Conservation (phyloP, 768 basidiomycete genomes). For the Podaxis rugospora region DNA sequence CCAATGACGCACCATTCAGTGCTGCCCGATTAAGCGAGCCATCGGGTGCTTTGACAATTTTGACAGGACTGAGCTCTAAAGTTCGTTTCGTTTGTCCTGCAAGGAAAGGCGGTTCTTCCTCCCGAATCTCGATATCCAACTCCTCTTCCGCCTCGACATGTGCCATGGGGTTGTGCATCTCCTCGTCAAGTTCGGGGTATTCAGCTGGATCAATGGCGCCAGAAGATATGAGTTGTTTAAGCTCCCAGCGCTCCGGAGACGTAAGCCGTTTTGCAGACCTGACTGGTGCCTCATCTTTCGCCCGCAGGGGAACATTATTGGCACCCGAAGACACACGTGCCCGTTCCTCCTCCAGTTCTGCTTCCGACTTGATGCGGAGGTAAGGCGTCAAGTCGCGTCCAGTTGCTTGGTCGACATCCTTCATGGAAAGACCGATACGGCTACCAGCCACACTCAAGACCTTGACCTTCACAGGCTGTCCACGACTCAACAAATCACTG, state of each 20-base stretch:
- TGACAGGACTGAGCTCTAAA: slow-evolving; percentile 93
- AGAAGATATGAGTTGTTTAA: slow-evolving; percentile 97
- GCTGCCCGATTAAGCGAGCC: slow-evolving; percentile 96
- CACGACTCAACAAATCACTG: slow-evolving; percentile 78
- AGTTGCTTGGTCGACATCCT: slow-evolving; percentile 90
- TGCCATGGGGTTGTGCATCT: slow-evolving; percentile 69
- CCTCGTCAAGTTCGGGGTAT: slow-evolving; percentile 90
- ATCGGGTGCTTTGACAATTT: slow-evolving; percentile 98
- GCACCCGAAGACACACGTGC: slow-evolving; percentile 68
- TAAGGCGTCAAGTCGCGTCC: slow-evolving; percentile 94
- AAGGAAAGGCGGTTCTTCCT: slow-evolving; percentile 95
- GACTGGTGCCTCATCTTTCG: slow-evolving; percentile 49
- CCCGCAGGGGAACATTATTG: slow-evolving; percentile 77
- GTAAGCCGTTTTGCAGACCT: slow-evolving; percentile 87
- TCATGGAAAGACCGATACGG: slow-evolving; percentile 89
- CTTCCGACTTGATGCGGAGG: slow-evolving; percentile 89
- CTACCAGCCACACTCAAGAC: slow-evolving; percentile 88
- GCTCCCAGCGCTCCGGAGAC: slow-evolving; percentile 98
- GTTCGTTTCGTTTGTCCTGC: slow-evolving; percentile 95
- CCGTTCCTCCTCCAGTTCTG: slow-evolving; percentile 85
- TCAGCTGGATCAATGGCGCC: slow-evolving; percentile 90
- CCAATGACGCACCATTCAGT: slow-evolving; percentile 86
- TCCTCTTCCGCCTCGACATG: slow-evolving; percentile 93
- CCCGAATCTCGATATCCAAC: slow-evolving; percentile 93
- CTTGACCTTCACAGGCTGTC: slow-evolving; percentile 90